Conservation (phyloP, 208 protist genomes). For the Leishmania turanica region DNA sequence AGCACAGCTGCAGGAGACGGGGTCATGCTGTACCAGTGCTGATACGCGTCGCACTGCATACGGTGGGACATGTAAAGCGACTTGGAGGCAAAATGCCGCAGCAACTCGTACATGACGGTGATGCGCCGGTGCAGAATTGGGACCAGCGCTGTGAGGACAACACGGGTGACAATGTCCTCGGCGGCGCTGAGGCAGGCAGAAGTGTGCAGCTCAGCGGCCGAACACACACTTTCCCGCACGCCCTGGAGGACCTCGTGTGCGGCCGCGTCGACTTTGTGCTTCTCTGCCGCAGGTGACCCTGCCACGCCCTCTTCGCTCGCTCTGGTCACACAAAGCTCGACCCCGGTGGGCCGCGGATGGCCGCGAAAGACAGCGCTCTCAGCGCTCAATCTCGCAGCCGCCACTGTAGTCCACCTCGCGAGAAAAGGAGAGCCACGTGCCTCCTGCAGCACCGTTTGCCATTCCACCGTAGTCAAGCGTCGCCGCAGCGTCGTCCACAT, state of each 20-base stretch:
- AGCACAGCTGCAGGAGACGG: constrained; percentile 62
- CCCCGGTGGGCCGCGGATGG: neutral
- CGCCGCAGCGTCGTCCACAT: constrained; percentile 18
- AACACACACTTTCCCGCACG: constrained; percentile 6
- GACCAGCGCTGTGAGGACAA: constrained; percentile 50
- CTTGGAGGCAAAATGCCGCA: constrained; percentile 56
- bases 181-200: constrained; percentile 7
- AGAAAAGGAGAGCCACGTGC: constrained; percentile 16
- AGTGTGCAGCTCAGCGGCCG: constrained; percentile 28
- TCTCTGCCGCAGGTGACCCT: neutral
- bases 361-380: neutral
- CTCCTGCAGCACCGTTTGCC: constrained; percentile 7
- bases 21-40: constrained; percentile 56
- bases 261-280: neutral
- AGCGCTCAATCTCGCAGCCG: neutral
- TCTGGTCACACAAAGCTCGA: neutral
- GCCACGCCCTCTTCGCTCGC: neutral
- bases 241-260: neutral
- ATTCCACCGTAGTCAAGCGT: constrained; percentile 15
- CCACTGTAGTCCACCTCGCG: neutral
- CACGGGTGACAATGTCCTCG: constrained; percentile 36
- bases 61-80: constrained; percentile 48
- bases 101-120: constrained; percentile 73
- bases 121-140: constrained; percentile 63
- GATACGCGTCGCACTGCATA: constrained; percentile 44